Conservation (phyloP, 2,329 filamentous ascomycete genomes). For the Blastomyces emzantsi region DNA sequence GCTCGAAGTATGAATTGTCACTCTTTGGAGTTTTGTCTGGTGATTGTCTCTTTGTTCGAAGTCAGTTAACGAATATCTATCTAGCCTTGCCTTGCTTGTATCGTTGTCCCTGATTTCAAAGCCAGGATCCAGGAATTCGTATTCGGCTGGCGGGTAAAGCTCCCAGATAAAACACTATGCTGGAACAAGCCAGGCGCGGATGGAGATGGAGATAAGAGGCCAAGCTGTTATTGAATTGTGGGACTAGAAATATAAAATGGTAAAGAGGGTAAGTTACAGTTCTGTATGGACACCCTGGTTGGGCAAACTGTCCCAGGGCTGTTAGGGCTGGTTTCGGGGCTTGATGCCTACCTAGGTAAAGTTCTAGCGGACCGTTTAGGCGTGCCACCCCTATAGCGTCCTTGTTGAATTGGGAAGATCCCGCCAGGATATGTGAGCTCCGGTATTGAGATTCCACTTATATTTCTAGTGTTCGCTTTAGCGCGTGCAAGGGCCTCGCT, state of each 20-base stretch:
- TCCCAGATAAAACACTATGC: not conserved
- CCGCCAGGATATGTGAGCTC: not conserved
- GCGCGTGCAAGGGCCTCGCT: too few species aligned
- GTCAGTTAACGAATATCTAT: not conserved
- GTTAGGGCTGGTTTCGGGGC: not conserved
- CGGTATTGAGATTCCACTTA: not conserved
- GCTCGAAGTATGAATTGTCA: not conserved
- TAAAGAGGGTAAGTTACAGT: not conserved
- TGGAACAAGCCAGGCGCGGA: not conserved
- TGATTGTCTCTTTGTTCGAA: too few species aligned
- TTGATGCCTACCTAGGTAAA: not conserved
- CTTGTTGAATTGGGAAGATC: too few species aligned
- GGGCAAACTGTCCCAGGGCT: too few species aligned
- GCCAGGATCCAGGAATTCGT: not conserved
- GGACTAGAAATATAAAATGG: too few species aligned
- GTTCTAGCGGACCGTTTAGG: too few species aligned
- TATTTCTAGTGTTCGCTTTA: not conserved
- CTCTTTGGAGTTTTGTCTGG: not conserved
- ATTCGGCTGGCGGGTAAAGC: not conserved
- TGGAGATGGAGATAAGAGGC: not conserved
- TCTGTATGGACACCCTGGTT: too few species aligned
- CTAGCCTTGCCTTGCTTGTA: not conserved
- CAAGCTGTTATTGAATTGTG: too few species aligned
- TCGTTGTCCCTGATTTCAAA: not conserved
- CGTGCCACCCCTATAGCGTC: too few species aligned